Base-by-base conservation (phyloP, 2,329 filamentous ascomycete genomes). In the Aspergillus ochraceus region DNA sequence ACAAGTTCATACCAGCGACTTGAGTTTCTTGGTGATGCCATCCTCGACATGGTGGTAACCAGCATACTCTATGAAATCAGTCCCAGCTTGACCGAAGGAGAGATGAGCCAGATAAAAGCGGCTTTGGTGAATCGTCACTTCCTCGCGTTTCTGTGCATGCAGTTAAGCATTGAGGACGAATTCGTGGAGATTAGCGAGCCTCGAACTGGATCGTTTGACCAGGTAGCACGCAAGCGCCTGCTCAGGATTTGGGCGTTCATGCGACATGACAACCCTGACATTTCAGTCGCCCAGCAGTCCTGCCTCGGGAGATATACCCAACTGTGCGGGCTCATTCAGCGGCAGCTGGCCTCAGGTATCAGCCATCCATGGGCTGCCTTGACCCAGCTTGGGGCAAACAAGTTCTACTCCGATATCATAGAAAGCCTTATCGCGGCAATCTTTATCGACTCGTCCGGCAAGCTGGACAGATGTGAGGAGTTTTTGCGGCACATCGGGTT, bases 11-110 rank as follows among this genome's bases (percentile, higher is more conserved):
- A 60, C 45, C 54, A 60, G 36, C 30, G 30, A 55, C 45, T 60
- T 49, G 58, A 60, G 49, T 60, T 60, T 52, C 54, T 60, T 22
- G 58, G 58, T 53, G 58, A 60, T 56, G 58, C 58, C 42, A 46
- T 57, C 42, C 49, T 60, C 17, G 58, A 60, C 29, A 52, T 60
- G 55, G 26, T 57, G 19, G 51, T 60, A 45, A 49, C 53, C n/a
- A 49, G 52, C 29, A 52, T 32, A 57, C 54, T 60, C 12, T 53
- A 49, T 32, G 49, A 50, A 12, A 30, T 24, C 42, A 46, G 49
- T 14, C 52, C 52, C 14, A 49, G 49, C 52, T 49, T 59, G 47
- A 42, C 52, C 17, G 57, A 59, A 51, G 42, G 42, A 22, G 52
- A 54, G 49, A 59, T 59, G 57, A 55, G 52, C 22, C 32, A 55